These are phyloP conservation scores for Forsythia suspensa DNA, from an alignment of 257 asterid species.

Conservation along the genomic window DNA sequence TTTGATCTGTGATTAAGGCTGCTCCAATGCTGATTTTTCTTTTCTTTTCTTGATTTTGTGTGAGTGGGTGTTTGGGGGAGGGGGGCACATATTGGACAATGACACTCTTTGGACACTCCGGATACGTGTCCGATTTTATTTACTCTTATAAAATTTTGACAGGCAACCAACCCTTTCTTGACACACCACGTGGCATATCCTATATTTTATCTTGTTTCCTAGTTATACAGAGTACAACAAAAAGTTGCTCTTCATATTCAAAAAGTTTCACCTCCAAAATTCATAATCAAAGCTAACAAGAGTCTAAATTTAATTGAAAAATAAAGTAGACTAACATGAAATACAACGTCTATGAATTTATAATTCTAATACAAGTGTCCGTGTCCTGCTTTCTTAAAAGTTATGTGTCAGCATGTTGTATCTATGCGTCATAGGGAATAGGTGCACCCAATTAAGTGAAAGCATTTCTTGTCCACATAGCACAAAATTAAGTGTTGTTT, in stretches of 20 bases:
- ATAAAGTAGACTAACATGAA: not conserved
- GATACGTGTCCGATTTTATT: too few relatives aligned
- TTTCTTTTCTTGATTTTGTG: too few relatives aligned
- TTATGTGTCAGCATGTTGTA: not conserved
- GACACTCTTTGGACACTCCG: too few relatives aligned
- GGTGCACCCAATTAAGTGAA: not conserved
- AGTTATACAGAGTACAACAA: not conserved
- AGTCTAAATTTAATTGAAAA: not conserved
- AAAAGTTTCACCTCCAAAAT: not conserved
- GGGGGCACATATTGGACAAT: too few relatives aligned
- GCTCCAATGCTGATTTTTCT: too few relatives aligned
- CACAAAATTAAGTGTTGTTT: not conserved
- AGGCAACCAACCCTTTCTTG: too few relatives aligned
- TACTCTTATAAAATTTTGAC: too few relatives aligned
- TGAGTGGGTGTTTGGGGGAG: too few relatives aligned
- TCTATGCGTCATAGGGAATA: not conserved
- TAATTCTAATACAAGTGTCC: not conserved
- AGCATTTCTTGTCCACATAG: not conserved
- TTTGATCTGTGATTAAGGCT: too few relatives aligned
- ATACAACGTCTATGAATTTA: not conserved
- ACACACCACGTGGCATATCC: too few relatives aligned
- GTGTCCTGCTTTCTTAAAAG: not conserved
- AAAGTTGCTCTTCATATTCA: not conserved
- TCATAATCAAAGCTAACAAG: not conserved
- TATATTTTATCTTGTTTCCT: too few relatives aligned